These are phyloP conservation scores for Tetrastigma voinierianum DNA, from an alignment of 164 flowering plant species.

Conservation along the genomic window DNA sequence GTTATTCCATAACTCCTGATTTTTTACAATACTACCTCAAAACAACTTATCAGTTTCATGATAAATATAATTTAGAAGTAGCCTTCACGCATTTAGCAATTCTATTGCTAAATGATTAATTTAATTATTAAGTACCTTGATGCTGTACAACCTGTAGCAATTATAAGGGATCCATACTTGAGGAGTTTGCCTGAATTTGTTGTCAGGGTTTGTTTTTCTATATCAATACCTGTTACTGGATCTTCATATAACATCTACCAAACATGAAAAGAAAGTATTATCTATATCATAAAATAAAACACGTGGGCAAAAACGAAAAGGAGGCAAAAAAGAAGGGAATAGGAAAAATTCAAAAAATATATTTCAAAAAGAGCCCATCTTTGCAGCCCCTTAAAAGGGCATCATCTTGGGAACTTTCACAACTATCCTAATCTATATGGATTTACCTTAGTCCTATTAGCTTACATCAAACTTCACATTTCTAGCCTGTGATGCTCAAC, in stretches of 20 bases:
- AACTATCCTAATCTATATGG: too few relatives aligned
- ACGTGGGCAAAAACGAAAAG: neutral
- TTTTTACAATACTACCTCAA: too few relatives aligned
- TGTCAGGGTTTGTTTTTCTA: slow-evolving; percentile 64
- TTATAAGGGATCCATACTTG: slow-evolving; percentile 84
- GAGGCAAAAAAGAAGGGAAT: too few relatives aligned
- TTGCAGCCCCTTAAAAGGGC: neutral
- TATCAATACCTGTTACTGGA: slow-evolving; percentile 67
- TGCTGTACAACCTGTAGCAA: slow-evolving; percentile 90
- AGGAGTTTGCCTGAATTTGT: slow-evolving; percentile 78
- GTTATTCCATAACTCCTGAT: too few relatives aligned
- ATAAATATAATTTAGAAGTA: too few relatives aligned
- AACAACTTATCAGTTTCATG: too few relatives aligned
- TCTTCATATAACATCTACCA: slow-evolving; percentile 78
- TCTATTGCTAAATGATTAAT: too few relatives aligned
- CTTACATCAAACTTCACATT: too few relatives aligned
- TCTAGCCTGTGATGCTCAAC: too few relatives aligned
- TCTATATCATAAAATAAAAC: slow-evolving; percentile 3
- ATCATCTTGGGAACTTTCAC: neutral
- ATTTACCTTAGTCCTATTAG: too few relatives aligned
- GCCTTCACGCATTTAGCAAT: too few relatives aligned
- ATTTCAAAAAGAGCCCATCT: too few relatives aligned
- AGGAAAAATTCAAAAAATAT: neutral
- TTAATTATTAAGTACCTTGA: slow-evolving; percentile 48
- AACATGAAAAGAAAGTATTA: neutral